These are phyloP conservation scores for Aspergillus diversus DNA, from an alignment of 495 filamentous ascomycete species.

Conservation along the genomic window DNA sequence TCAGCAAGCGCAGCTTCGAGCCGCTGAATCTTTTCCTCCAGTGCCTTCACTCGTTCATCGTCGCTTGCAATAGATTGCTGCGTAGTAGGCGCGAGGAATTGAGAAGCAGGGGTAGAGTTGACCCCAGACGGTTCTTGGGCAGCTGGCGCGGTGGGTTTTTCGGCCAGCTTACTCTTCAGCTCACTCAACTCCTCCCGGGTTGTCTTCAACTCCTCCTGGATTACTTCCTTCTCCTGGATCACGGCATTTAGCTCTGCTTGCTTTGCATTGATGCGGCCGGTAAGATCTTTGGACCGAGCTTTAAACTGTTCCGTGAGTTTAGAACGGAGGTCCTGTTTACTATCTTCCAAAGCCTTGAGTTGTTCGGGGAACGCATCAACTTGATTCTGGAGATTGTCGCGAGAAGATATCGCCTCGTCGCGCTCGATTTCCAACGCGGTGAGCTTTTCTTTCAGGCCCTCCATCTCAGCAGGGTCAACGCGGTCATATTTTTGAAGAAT, in stretches of 20 bases:
- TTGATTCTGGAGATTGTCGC: slow-evolving; percentile 60
- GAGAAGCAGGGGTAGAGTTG: slow-evolving; percentile 46
- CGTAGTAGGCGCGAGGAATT: slow-evolving; percentile 35
- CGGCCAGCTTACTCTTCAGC: slow-evolving; percentile 39
- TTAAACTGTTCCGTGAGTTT: slow-evolving; percentile 66
- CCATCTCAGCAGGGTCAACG: slow-evolving; percentile 88
- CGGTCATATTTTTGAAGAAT: slow-evolving; percentile 96
- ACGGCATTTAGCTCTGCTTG: slow-evolving; percentile 48
- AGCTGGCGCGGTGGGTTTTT: slow-evolving; percentile 33
- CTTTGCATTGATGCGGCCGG: slow-evolving; percentile 54
- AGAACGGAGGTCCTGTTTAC: slow-evolving; percentile 49
- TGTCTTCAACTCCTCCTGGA: slow-evolving; percentile 51
- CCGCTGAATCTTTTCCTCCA: slow-evolving; percentile 51
- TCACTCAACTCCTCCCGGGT: slow-evolving; percentile 48
- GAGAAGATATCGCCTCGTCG: slow-evolving; percentile 63
- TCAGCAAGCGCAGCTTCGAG: slow-evolving; percentile 54
- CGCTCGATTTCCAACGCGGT: slow-evolving; percentile 69
- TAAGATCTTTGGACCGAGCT: slow-evolving; percentile 55
- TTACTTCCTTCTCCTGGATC: slow-evolving; percentile 53
- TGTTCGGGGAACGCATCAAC: slow-evolving; percentile 52
- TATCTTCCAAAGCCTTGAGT: slow-evolving; percentile 54
- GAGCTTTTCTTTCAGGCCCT: slow-evolving; percentile 75
- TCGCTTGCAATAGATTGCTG: slow-evolving; percentile 33
- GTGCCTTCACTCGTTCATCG: slow-evolving; percentile 40
- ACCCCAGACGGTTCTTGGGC: slow-evolving; percentile 30